Evolutionary conservation across 805 yeast genomes (phyloP).

Genomic region (Zygosaccharomyces bailii): DNA sequence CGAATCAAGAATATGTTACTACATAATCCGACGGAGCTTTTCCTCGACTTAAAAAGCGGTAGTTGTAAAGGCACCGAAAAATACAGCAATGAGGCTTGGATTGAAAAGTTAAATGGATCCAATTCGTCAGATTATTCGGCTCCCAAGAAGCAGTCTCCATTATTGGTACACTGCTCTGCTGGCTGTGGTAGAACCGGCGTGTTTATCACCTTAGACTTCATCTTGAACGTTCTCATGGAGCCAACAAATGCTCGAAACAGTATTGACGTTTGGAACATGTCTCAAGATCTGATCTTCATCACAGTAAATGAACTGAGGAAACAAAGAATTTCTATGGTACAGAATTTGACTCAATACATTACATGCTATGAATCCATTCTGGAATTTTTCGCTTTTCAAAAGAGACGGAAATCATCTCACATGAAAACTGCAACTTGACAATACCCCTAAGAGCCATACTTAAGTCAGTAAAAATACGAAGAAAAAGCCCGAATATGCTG

Average conservation of each 20-base stretch:
- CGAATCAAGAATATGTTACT: slow-evolving; percentile 33
- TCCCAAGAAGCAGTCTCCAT: slow-evolving; percentile 39
- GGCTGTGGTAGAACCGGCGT: slow-evolving; percentile 98
- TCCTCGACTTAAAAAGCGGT: slow-evolving; percentile 18
- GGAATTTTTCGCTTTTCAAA: slow-evolving; percentile 29
- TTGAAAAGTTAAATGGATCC: slow-evolving; percentile 1
- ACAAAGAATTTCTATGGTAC: slow-evolving; percentile 77
- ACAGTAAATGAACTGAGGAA: slow-evolving; percentile 60
- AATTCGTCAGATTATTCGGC: background rate
- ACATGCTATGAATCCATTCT: slow-evolving; percentile 60
- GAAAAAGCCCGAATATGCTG: no score
- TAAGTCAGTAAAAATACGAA: no score
- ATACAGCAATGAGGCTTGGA: slow-evolving; percentile 12
- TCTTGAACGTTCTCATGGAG: slow-evolving; percentile 35
- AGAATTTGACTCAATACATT: slow-evolving; percentile 65
- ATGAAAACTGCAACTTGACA: background rate
- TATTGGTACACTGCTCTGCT: slow-evolving; percentile 87
- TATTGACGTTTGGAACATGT: slow-evolving; percentile 42
- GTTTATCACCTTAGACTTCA: slow-evolving; percentile 61
- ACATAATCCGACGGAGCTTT: slow-evolving; percentile 15
- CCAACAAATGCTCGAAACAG: slow-evolving; percentile 36
- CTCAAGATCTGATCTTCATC: slow-evolving; percentile 54
- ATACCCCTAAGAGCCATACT: background rate
- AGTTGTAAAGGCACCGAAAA: slow-evolving; percentile 11
- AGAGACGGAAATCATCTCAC: slow-evolving; percentile 3